phyloP scores from a whole-genome alignment of 805 yeast species.

The Priceomyces medius region DNA sequence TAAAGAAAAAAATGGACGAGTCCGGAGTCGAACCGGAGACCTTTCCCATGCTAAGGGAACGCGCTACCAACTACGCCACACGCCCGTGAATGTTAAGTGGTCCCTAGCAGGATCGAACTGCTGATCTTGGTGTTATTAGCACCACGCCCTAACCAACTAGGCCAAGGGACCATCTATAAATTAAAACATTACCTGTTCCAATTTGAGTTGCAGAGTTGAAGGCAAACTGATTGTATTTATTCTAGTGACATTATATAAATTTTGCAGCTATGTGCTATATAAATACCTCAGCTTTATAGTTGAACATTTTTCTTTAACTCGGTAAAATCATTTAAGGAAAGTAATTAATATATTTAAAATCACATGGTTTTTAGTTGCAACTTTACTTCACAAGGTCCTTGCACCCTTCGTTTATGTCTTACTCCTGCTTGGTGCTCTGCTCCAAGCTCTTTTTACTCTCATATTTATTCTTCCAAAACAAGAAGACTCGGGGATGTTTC shows the following conservation, averaged over 20 bases:
- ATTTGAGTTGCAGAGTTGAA: no score
- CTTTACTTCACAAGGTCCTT: no score
- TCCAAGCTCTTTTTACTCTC: constrained; percentile 41
- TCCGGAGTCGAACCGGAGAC: constrained; percentile 48
- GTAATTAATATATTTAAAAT: no score
- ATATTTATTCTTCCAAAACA: constrained; percentile 42
- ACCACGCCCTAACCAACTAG: constrained; percentile 55
- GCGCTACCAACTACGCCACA: constrained; percentile 53
- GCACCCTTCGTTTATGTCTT: neutral
- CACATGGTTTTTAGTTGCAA: no score
- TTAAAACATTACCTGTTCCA: neutral
- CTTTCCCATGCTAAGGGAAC: constrained; percentile 51
- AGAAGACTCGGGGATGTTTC: constrained; percentile 26
- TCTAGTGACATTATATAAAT: no score
- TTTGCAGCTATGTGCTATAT: no score
- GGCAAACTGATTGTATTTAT: no score
- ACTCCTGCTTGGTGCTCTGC: constrained; percentile 20
- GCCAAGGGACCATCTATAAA: constrained; percentile 56
- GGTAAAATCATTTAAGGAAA: no score
- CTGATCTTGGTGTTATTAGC: constrained; percentile 66
- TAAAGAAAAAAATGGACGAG: constrained; percentile 33
- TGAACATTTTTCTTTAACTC: no score
- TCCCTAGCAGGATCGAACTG: constrained; percentile 88
- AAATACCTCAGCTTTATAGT: no score
- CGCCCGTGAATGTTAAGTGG: constrained; percentile 42